Percentiles rank a stretch among this genome's conserved stretches.
Evolutionary conservation across 148 eudicot genomes (phyloP).

Genomic region (Silene conica): DNA sequence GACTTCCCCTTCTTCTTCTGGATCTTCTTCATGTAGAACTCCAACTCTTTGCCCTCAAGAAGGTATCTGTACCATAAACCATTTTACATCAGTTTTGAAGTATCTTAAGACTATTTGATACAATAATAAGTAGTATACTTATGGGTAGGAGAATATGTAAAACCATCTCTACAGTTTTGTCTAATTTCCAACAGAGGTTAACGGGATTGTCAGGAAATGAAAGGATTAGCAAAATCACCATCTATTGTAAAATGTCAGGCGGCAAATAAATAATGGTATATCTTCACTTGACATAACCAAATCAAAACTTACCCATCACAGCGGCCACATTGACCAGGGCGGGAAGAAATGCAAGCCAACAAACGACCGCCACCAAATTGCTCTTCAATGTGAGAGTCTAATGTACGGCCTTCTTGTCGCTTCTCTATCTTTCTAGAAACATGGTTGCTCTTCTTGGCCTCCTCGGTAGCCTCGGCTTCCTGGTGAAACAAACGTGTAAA

Average conservation of each 20-base stretch:
- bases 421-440: slow-evolving; percentile 46
- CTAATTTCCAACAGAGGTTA: too few species aligned
- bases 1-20: slow-evolving; percentile 66
- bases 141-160: too few species aligned
- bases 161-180: too few species aligned
- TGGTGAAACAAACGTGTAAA: background rate
- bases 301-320: slow-evolving; percentile 45
- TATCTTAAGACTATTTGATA: too few species aligned
- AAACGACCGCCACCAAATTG: slow-evolving; percentile 60
- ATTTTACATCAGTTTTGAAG: too few species aligned
- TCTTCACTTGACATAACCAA: background rate
- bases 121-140: too few species aligned
- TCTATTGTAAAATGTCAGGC: background rate
- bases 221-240: too few species aligned
- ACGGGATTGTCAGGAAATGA: too few species aligned
- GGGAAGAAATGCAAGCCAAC: slow-evolving; percentile 60
- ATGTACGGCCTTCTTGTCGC: slow-evolving; percentile 42
- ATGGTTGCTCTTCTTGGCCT: slow-evolving; percentile 58
- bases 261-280: background rate
- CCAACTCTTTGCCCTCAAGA: slow-evolving; percentile 68
- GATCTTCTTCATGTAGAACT: slow-evolving; percentile 69
- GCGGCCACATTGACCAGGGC: slow-evolving; percentile 76
- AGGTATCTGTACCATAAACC: slow-evolving; percentile 36
- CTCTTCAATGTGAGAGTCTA: slow-evolving; percentile 57
- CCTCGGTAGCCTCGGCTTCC: slow-evolving; percentile 49